Conservation (phyloP, 495 filamentous ascomycete species). For the Hypoxylon perforatum region DNA sequence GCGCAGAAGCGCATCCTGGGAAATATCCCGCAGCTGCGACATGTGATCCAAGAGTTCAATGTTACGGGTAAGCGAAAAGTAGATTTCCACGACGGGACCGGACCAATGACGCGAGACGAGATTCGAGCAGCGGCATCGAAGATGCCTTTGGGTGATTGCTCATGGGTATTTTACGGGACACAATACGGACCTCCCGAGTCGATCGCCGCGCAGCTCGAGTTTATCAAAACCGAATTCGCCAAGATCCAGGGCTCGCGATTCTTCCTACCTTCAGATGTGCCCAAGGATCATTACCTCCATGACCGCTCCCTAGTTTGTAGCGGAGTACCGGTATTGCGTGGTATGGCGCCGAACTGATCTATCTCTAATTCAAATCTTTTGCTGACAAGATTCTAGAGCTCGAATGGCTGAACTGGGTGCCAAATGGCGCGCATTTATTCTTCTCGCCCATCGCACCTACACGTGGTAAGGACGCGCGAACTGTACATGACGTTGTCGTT, state of each 20-base stretch:
- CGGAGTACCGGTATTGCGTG: conserved; percentile 54
- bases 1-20: conserved; percentile 58
- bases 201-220: conserved; percentile 54
- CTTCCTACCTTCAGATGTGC: conserved; percentile 53
- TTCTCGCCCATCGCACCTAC: conserved; percentile 68
- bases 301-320: conserved; percentile 40
- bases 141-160: conserved; percentile 50
- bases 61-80: conserved; percentile 52
- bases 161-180: conserved; percentile 68
- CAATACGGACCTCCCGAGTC: conserved; percentile 61
- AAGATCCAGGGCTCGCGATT: conserved; percentile 57
- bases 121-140: conserved; percentile 48
- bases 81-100: conserved; percentile 34
- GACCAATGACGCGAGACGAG: conserved; percentile 51
- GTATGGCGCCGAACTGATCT: no score
- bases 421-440: conserved; percentile 66
- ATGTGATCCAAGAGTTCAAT: conserved; percentile 59
- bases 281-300: conserved; percentile 45
- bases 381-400: conserved; percentile 54
- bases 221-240: conserved; percentile 59
- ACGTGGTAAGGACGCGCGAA: conserved; percentile 59
- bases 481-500: conserved; percentile 57
- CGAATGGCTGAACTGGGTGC: conserved; percentile 66
- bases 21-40: conserved; percentile 63
- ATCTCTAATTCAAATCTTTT: no score